Base-by-base conservation (phyloP, 2,329 filamentous ascomycete genomes). In the Pyrenochaeta sp. region DNA sequence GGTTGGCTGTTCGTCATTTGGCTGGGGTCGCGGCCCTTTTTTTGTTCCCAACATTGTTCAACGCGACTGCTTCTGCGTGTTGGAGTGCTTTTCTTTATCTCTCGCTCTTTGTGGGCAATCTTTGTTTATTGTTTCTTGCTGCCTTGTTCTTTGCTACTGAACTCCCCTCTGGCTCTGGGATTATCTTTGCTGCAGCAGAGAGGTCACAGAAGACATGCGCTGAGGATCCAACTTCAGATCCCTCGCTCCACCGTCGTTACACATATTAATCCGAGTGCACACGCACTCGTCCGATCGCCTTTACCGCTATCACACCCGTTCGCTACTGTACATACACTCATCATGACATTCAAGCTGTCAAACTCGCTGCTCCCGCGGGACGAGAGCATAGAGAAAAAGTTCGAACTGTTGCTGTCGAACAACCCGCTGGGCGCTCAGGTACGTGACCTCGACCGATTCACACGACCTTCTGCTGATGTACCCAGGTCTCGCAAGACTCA, bases 401-500 rank as follows among this genome's bases (percentile, higher is more conserved):
- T 77, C 49, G 56, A 74, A 54, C 37, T 66, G 10, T 63, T 76
- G 34, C 65, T 77, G 64, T 54, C 52, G 13, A 61, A 72, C n/a
- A 66, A 77, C 51, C 72, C 73, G 6, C 61, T 77, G 47, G 67
- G 67, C 27, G 58, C 62, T 19, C 28, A 59, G 55, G 74, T 73
- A 66, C 13, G 66, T 50, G 34, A 30, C 25, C 22, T 52, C 25
- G 19, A 25, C 51, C 25, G 7, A 4, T 10, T 32, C 25, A 32
- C 22, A 8, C n/a, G 24, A 39, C 6, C 30, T 9, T 5, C 9
- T 9, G 45, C 68, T 75, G 50, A 74, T 64, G 30, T 1, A 3
- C 28, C 48, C 67, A 88, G 86, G 81, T 88, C 59, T 78, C 81
- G 68, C 72, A 81, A 62, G 82, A 85, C 56, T 90, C 93, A 43